These are phyloP conservation scores for Cercospora sojina DNA, from an alignment of 2,329 filamentous ascomycete genomes.

Conservation along the genomic window DNA sequence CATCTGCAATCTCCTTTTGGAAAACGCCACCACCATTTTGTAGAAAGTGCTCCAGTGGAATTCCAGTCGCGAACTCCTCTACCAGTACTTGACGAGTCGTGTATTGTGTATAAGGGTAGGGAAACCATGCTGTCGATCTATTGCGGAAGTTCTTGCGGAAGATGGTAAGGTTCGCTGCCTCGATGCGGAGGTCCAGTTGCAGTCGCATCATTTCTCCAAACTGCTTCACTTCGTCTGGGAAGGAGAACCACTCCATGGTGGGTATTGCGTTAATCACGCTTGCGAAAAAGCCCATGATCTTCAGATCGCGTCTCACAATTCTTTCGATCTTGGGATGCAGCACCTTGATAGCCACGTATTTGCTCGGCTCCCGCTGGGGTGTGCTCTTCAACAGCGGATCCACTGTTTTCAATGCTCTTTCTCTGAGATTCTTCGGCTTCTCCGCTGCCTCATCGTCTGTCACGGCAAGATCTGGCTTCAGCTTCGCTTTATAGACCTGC, in stretches of 20 bases:
- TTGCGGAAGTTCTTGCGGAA: slow-evolving; percentile 91
- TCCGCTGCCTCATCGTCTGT: slow-evolving; percentile 59
- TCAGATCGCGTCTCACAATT: slow-evolving; percentile 82
- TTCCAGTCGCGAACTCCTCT: slow-evolving; percentile 93
- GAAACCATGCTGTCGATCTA: slow-evolving; percentile 92
- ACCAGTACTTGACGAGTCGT: slow-evolving; percentile 89
- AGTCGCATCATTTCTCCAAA: slow-evolving; percentile 99
- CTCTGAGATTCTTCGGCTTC: slow-evolving; percentile 58
- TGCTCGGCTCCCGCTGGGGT: slow-evolving; percentile 80
- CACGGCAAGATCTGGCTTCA: slow-evolving; percentile 74
- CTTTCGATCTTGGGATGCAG: slow-evolving; percentile 89
- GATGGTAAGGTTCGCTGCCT: slow-evolving; percentile 81
- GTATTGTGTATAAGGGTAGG: slow-evolving; percentile 88
- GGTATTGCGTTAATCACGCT: slow-evolving; percentile 79
- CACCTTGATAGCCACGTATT: slow-evolving; percentile 93
- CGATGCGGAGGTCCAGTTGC: slow-evolving; percentile 93
- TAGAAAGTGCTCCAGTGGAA: slow-evolving; percentile 85
- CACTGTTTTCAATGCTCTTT: slow-evolving; percentile 76
- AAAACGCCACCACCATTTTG: slow-evolving; percentile 90
- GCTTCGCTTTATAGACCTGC: slow-evolving; percentile 93
- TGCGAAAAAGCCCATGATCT: slow-evolving; percentile 93
- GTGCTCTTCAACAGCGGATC: slow-evolving; percentile 83
- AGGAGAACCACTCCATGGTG: slow-evolving; percentile 94
- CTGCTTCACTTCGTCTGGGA: slow-evolving; percentile 89
- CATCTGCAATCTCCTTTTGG: slow-evolving; percentile 89